Base-by-base conservation (phyloP, 179 eudicot species). In the Gypsophila paniculata region DNA sequence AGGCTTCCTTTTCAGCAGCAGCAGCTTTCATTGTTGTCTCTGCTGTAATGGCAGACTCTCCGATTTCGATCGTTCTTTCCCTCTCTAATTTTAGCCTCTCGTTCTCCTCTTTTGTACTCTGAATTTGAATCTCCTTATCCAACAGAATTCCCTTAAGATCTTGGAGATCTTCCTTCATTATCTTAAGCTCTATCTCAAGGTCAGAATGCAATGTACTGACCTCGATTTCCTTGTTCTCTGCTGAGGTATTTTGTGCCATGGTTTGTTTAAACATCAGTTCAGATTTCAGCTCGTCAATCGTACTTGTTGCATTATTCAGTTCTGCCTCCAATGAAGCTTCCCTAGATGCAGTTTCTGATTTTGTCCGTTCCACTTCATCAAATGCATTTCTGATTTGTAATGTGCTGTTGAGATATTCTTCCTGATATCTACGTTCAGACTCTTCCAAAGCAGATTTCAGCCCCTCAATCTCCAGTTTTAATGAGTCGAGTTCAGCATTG, bases 331-430 rank as follows among this genome's bases (percentile, higher is more conserved):
- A 61, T 62, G 86, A 82, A 51, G 86, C 84, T 71, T 82, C 88
- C 77, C 70, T 85, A 34, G 74, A 46, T 71, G 72, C 71, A 19
- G 86, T 84, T 72, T 89, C 95, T 54, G 80, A 62, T 82, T 84
- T 93, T 57, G 85, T 69, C 39, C 36, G 79, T 82, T 93, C 98
- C 51, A 81, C 87, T 21, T 86, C 82, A 59, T 91, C 96, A 80
- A 84, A 89, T 38, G 98, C 96, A 73, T 81, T 89, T 81, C 90
- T 77, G 68, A 89, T 87, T 84, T 93, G 86, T 75, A 89, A 75
- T 0, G 91, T 91, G 79, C 93, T 87, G 55, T 85, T 87, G 48
- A 86, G 83, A 61, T 86, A 87, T 54, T 91, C 96, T 36, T 87
- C 91, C 73, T 84, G 86, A 49, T 89, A 89, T 80, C 93, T 80